Conservation (phyloP, 345 rosid genomes). For the Corchorus olitorius region DNA sequence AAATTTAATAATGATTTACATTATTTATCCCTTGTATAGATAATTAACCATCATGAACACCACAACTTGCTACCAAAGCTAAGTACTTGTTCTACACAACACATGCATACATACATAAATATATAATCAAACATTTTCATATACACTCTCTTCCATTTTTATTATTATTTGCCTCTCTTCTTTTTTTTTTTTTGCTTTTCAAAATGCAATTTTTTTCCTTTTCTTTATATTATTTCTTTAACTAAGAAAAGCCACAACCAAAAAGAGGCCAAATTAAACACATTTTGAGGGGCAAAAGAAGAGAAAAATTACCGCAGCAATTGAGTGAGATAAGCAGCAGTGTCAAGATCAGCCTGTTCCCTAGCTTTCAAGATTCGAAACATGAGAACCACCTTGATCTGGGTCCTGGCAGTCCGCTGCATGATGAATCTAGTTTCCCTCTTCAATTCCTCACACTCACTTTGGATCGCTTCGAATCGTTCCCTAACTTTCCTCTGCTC, state of each 20-base stretch:
- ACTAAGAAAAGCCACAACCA: background rate
- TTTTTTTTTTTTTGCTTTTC: too few species aligned
- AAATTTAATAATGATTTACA: background rate
- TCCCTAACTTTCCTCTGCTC: background rate
- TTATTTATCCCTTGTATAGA: background rate
- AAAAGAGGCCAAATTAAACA: background rate
- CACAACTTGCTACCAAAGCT: background rate
- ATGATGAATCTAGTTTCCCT: background rate
- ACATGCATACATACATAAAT: background rate
- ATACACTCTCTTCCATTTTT: background rate
- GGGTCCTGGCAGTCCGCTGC: background rate
- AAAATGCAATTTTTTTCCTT: background rate
- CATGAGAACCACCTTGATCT: constrained; percentile 4
- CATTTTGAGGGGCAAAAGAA: background rate
- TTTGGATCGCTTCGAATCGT: background rate
- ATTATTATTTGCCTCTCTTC: too few species aligned
- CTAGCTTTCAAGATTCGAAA: background rate
- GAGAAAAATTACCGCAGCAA: background rate
- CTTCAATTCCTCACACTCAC: constrained; percentile 9
- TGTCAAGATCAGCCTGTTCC: background rate
- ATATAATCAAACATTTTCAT: background rate
- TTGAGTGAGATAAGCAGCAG: background rate
- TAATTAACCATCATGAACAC: background rate
- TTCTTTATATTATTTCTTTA: background rate
- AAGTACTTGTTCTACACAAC: background rate